Conservation (phyloP, 176 grass and related monocot species). For the Paspalum vaginatum region DNA sequence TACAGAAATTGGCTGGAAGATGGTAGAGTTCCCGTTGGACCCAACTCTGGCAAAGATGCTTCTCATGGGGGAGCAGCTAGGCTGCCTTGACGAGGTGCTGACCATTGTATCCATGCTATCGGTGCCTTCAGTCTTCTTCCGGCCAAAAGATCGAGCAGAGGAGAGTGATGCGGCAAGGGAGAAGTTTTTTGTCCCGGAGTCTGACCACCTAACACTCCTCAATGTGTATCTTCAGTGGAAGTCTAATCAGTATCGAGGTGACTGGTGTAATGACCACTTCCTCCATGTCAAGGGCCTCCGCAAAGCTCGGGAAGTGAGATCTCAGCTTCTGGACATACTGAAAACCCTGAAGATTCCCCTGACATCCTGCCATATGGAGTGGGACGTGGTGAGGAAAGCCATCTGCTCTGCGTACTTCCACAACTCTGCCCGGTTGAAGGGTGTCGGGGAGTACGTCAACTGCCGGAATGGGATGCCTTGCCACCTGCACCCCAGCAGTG, state of each 20-base stretch:
- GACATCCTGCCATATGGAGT: conserved; percentile 87
- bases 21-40: conserved; percentile 98
- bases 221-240: conserved; percentile 99
- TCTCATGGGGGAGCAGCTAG: conserved; percentile 89
- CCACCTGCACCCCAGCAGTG: conserved; percentile 93
- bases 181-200: conserved; percentile 98
- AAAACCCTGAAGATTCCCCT: conserved; percentile 84
- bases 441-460: conserved; percentile 93
- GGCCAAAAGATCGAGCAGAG: conserved; percentile 91
- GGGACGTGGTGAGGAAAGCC: conserved; percentile 92
- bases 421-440: conserved; percentile 87
- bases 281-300: conserved; percentile 93
- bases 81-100: conserved; percentile 86
- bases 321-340: conserved; percentile 89
- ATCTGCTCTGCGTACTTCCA: conserved; percentile 98
- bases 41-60: conserved; percentile 97
- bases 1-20: conserved; percentile 96
- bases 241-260: conserved; percentile 86
- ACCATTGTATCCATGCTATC: conserved; percentile 99
- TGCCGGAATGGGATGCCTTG: conserved; percentile 95
- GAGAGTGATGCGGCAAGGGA: conserved; percentile 97
- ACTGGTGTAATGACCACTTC: conserved; percentile 98
- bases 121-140: conserved; percentile 96
- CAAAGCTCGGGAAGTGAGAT: conserved; percentile 93
- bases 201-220: conserved; percentile 89